phyloP scores from a whole-genome alignment of 2,329 filamentous ascomycete species.

The Dactylonectria estremocensis region DNA sequence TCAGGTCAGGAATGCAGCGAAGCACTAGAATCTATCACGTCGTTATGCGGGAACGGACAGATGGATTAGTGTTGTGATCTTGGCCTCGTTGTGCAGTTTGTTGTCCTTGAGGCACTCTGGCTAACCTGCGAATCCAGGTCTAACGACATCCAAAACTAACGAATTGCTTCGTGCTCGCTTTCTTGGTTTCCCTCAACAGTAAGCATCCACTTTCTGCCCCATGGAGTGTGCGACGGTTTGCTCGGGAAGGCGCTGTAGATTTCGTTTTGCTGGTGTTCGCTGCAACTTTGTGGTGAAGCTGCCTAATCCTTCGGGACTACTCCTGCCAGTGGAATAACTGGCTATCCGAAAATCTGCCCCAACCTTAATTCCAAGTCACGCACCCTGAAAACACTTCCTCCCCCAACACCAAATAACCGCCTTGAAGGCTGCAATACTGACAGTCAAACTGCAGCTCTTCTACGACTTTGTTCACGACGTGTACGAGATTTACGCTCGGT shows the following conservation, averaged over 20 bases:
- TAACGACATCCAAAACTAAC: conserved; percentile 45
- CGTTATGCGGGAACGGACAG: background rate
- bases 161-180: conserved; percentile 46
- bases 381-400: conserved; percentile 11
- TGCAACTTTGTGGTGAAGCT: conserved; percentile 4
- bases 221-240: background rate
- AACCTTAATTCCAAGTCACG: conserved; percentile 23
- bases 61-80: background rate
- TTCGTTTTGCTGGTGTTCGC: background rate
- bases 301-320: conserved; percentile 20
- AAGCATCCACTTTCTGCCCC: conserved; percentile 25
- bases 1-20: background rate
- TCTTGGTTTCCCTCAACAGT: conserved; percentile 42
- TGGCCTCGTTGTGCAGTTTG: background rate
- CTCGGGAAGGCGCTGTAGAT: background rate
- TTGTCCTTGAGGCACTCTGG: background rate
- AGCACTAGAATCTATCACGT: background rate
- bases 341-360: conserved; percentile 21
- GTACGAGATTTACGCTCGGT: conserved; percentile 49
- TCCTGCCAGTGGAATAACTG: conserved; percentile 22
- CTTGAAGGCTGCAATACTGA: conserved; percentile 34
- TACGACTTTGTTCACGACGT: conserved; percentile 49
- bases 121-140: conserved; percentile 40
- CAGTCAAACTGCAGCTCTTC: conserved; percentile 39
- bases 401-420: conserved; percentile 10